Evolutionary conservation across 495 filamentous ascomycete species (phyloP), one percentile per base, ranked within the genome.

Genomic region (Ascobolus immersus): DNA sequence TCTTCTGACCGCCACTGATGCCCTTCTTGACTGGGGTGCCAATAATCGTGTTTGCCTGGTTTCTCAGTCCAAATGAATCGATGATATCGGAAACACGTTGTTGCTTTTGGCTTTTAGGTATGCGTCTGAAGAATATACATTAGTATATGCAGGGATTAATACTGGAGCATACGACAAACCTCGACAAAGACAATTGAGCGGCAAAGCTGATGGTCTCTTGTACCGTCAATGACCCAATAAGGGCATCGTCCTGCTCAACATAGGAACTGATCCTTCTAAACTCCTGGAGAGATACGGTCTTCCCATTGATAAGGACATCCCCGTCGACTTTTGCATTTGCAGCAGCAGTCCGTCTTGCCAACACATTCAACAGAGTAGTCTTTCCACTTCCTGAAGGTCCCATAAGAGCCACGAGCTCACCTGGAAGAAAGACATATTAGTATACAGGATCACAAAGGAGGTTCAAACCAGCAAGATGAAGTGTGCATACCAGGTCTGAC

Each of bases 221-320:
- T 9, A 80, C 73, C 0, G 76, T 82, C 38, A 84, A 56, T 0
- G 70, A 69, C 11, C 77, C 77, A 28, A 81, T 72, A 4, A 89
- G 55, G 3, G 73, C 65, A 57, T 89, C 77, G 35, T 82, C 75
- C 52, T 84, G 77, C 60, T 89, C 77, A 9, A 89, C 77, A 45
- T 77, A 81, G 13, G 67, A 64, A 29, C 57, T 66, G 33, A 77
- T 54, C 15, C 58, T 53, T 10, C 59, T 53, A 40, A 69, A 59
- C 15, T 42, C 41, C 13, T 48, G 34, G 2, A 36, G 37, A 5
- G 54, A 7, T 7, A 7, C 14, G 15, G 46, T 44, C 0, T 36
- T 42, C 22, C 70, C 71, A 45, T 79, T 76, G 39, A 79, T 52
- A 31, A 59, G 58, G 32, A 63, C 52, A 1, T 56, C 41, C 15